Conservation (phyloP, 768 basidiomycete species). For the Atractiella rhizophila region DNA sequence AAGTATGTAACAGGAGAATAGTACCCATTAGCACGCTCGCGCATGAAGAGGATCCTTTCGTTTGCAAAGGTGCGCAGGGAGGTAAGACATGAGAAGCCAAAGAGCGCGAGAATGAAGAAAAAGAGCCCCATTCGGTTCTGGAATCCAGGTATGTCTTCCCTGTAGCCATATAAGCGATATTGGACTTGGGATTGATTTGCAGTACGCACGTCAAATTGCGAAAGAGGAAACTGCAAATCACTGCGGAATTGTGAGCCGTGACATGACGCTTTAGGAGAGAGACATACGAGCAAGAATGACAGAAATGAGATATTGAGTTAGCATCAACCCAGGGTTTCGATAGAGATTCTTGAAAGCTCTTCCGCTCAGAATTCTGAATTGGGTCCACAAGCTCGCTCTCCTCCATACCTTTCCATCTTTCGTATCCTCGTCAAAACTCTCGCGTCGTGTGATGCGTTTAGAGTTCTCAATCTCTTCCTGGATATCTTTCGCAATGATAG, state of each 20-base stretch:
- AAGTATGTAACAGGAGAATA: constrained; percentile 95
- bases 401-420: too few relatives aligned
- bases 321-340: constrained; percentile 69
- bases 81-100: constrained; percentile 87
- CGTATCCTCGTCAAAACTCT: constrained; percentile 33
- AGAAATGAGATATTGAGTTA: constrained; percentile 67
- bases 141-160: constrained; percentile 86
- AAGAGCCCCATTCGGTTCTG: constrained; percentile 82
- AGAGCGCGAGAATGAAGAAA: constrained; percentile 89
- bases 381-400: constrained; percentile 62
- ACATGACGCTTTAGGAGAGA: not conserved
- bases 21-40: constrained; percentile 92
- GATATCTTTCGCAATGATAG: not conserved
- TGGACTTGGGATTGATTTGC: not conserved
- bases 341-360: constrained; percentile 96
- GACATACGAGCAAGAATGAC: constrained; percentile 53
- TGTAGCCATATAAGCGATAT: constrained; percentile 14
- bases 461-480: constrained; percentile 19
- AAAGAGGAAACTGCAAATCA: constrained; percentile 82
- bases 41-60: constrained; percentile 86
- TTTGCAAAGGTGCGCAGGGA: constrained; percentile 83
- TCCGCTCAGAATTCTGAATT: constrained; percentile 82
- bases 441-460: constrained; percentile 38
- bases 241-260: constrained; percentile 22
- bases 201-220: constrained; percentile 45